A percentile compares a stretch with the other conserved stretches of the same genome.
Conservation (phyloP, 2,329 filamentous ascomycete genomes). For the Sporothrix pseudoabietina region DNA sequence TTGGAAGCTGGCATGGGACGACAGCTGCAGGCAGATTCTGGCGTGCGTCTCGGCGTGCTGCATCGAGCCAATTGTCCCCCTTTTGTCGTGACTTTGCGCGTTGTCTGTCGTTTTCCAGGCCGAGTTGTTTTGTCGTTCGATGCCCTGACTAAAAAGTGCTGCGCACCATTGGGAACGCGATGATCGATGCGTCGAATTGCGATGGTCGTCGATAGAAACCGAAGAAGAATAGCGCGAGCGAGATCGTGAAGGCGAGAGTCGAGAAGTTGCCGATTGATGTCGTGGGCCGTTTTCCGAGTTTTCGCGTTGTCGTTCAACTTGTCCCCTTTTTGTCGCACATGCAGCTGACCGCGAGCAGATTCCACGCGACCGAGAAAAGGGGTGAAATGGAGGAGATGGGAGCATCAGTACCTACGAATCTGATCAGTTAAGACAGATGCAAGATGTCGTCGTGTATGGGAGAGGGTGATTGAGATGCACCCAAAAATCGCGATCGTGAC, state of each 20-base stretch:
- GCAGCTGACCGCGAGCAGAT: conserved; percentile 19
- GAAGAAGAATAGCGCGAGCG: background rate
- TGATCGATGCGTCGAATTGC: no score
- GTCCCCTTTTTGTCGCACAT: conserved; percentile 24
- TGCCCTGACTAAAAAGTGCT: background rate
- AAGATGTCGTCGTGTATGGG: background rate
- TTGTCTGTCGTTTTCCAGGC: background rate
- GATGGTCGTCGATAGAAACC: background rate
- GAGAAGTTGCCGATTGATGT: conserved; percentile 7
- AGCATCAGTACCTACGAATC: background rate
- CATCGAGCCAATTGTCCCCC: conserved; percentile 12
- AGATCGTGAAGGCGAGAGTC: background rate
- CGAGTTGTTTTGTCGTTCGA: background rate
- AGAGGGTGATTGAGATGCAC: background rate
- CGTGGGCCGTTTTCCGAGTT: background rate
- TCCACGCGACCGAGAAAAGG: conserved; percentile 6
- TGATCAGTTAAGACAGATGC: background rate
- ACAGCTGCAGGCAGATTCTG: conserved; percentile 20
- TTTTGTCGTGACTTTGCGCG: background rate
- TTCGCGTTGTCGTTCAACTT: conserved; percentile 9
- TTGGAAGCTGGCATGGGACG: conserved; percentile 5
- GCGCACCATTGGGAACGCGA: background rate
- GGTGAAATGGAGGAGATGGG: background rate
- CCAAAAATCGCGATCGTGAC: conserved; percentile 10
- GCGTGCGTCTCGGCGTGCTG: conserved; percentile 15